Evolutionary conservation across 1,284 basidiomycete genomes (phyloP).

Genomic region (Phlebopus sp.): DNA sequence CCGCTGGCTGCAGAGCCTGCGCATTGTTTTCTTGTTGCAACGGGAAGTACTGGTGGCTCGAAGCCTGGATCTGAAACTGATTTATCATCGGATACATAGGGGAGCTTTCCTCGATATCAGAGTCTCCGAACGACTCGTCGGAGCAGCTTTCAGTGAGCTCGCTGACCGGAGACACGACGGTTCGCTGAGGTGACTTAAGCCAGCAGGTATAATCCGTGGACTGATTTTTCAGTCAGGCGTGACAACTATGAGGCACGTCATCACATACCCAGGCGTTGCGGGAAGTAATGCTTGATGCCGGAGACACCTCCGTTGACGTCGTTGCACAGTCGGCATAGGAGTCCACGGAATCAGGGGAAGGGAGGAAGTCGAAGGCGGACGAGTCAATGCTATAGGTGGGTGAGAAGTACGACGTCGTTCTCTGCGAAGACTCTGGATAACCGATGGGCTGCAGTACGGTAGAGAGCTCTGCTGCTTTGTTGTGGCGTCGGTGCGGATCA

Average conservation of each 20-base stretch:
- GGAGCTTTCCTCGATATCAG: slow-evolving; percentile 27
- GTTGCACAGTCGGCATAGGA: slow-evolving; percentile 12
- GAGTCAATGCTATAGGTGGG: slow-evolving; percentile 17
- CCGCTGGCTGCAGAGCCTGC: slow-evolving; percentile 22
- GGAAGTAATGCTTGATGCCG: slow-evolving; percentile 23
- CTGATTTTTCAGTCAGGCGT: slow-evolving; percentile 21
- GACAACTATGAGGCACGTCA: neutral
- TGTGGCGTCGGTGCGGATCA: slow-evolving; percentile 21
- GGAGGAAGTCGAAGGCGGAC: slow-evolving; percentile 10
- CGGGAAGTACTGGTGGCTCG: slow-evolving; percentile 8
- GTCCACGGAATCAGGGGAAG: slow-evolving; percentile 13
- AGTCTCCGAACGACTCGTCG: slow-evolving; percentile 33
- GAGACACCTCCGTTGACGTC: slow-evolving; percentile 12
- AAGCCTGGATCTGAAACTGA: slow-evolving; percentile 28
- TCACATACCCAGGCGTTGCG: slow-evolving; percentile 19
- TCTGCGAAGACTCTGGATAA: slow-evolving; percentile 34
- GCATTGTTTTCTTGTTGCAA: slow-evolving; percentile 6
- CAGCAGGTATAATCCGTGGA: slow-evolving; percentile 16
- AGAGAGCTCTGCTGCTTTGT: slow-evolving; percentile 4
- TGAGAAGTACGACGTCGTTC: slow-evolving; percentile 26
- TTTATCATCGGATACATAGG: slow-evolving; percentile 34
- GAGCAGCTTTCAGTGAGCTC: slow-evolving; percentile 31
- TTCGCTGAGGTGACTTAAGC: slow-evolving; percentile 14
- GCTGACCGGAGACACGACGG: slow-evolving; percentile 28
- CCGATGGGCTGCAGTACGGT: slow-evolving; percentile 6